phyloP scores from a whole-genome alignment of 306 rosid genomes.

The Albizia julibrissin region DNA sequence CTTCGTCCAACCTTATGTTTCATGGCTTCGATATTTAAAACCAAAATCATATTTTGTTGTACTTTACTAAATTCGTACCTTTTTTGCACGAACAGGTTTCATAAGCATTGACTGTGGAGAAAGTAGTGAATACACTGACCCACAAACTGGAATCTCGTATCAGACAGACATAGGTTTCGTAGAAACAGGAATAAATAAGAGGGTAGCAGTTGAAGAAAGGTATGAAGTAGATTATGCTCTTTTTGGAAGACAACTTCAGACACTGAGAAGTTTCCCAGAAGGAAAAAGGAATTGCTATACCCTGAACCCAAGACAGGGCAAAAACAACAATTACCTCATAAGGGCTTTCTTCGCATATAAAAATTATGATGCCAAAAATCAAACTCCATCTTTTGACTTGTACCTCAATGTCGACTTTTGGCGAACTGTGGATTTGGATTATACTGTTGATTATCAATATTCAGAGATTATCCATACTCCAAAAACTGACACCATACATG shows the following conservation, averaged over 20 bases:
- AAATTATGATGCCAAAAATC: slow-evolving; percentile 40
- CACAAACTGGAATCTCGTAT: background rate
- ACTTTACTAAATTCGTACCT: background rate
- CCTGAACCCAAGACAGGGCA: slow-evolving; percentile 33
- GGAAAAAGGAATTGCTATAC: slow-evolving; percentile 50
- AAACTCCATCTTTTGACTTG: slow-evolving; percentile 34
- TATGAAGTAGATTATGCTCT: background rate
- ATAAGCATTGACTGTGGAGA: slow-evolving; percentile 27
- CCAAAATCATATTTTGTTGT: background rate
- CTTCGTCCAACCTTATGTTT: background rate
- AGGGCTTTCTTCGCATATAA: slow-evolving; percentile 42
- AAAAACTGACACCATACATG: slow-evolving; percentile 9
- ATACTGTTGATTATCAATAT: fast-evolving
- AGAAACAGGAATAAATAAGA: background rate
- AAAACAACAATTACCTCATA: slow-evolving; percentile 38
- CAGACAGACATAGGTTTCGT: background rate
- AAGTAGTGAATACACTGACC: background rate
- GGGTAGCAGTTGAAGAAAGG: background rate
- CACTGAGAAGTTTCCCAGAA: slow-evolving; percentile 45
- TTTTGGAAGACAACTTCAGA: slow-evolving; percentile 3
- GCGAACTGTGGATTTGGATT: background rate
- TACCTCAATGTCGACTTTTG: slow-evolving; percentile 44
- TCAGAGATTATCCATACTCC: slow-evolving; percentile 41
- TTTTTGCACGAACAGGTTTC: background rate
- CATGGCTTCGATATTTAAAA: too few relatives aligned